A percentile compares a stretch with the other conserved stretches of the same genome.
Conservation (phyloP, 306 rosid species). For the Parietaria judaica region DNA sequence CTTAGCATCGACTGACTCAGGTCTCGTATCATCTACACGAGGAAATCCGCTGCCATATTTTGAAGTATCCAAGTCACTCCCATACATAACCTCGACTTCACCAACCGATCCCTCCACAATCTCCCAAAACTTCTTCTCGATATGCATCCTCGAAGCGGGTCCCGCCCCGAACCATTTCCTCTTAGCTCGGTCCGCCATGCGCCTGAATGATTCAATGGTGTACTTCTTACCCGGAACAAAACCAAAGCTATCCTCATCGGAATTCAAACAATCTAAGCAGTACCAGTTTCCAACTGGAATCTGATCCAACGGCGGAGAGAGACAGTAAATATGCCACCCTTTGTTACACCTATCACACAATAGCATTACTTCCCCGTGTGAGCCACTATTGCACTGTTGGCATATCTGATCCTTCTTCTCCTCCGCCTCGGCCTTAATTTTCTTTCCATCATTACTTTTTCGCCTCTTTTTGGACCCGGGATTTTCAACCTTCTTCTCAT, state of each 20-base stretch:
- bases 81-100: conserved; percentile 94
- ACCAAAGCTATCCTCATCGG: conserved; percentile 86
- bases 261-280: conserved; percentile 84
- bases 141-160: conserved; percentile 67
- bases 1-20: conserved; percentile 53
- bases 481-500: conserved; percentile 27
- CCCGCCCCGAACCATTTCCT: conserved; percentile 93
- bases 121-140: conserved; percentile 96
- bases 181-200: conserved; percentile 65
- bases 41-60: conserved; percentile 91
- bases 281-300: conserved; percentile 90
- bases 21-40: conserved; percentile 50
- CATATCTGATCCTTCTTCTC: conserved; percentile 75
- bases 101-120: conserved; percentile 92
- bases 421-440: conserved; percentile 34
- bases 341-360: conserved; percentile 90
- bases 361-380: conserved; percentile 97
- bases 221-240: conserved; percentile 81
- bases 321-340: conserved; percentile 96
- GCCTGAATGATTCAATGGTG: conserved; percentile 74
- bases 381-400: conserved; percentile 86
- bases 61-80: conserved; percentile 93
- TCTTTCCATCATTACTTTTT: conserved; percentile 28
- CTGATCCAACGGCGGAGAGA: conserved; percentile 82
- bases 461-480: conserved; percentile 48